Evolutionary conservation across 768 basidiomycete genomes (phyloP).

Genomic region (Asterophora parasitica): DNA sequence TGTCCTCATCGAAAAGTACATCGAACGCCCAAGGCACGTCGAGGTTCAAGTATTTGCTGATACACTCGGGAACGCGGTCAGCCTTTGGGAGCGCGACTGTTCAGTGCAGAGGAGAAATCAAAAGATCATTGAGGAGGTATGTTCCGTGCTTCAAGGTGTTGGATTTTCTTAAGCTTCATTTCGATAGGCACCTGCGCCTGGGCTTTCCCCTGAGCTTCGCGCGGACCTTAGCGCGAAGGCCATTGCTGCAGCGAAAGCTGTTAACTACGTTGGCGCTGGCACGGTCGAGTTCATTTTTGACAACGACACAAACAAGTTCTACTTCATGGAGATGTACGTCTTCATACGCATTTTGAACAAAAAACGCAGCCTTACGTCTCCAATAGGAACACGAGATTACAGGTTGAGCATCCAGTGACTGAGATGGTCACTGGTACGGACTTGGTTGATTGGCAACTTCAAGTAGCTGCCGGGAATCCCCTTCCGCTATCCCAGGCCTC

Average conservation of each 20-base stretch:
- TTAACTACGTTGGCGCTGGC: constrained; percentile 87
- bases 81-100: constrained; percentile 94
- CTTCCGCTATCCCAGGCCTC: constrained; percentile 72
- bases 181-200: constrained; percentile 82
- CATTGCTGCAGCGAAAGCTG: constrained; percentile 87
- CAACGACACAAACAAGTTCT: constrained; percentile 81
- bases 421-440: constrained; percentile 95
- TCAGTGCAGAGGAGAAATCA: constrained; percentile 91
- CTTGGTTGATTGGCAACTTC: constrained; percentile 85
- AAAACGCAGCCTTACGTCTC: background rate
- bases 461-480: constrained; percentile 87
- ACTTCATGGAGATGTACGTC: constrained; percentile 92
- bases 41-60: constrained; percentile 97
- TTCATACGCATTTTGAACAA: too few species aligned
- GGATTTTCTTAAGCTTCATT: background rate
- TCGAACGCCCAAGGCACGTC: constrained; percentile 82
- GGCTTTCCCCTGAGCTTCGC: constrained; percentile 72
- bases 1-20: constrained; percentile 87
- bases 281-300: constrained; percentile 98
- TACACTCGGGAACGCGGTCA: constrained; percentile 71
- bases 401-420: constrained; percentile 90
- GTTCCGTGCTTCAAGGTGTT: constrained; percentile 6
- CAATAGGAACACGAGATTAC: constrained; percentile 74
- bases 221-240: constrained; percentile 83
- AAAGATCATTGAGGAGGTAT: constrained; percentile 90